Evolutionary conservation across 1,284 basidiomycete genomes (phyloP), one percentile per base, ranked within the genome.

Genomic region (Ustilago trichophora): DNA sequence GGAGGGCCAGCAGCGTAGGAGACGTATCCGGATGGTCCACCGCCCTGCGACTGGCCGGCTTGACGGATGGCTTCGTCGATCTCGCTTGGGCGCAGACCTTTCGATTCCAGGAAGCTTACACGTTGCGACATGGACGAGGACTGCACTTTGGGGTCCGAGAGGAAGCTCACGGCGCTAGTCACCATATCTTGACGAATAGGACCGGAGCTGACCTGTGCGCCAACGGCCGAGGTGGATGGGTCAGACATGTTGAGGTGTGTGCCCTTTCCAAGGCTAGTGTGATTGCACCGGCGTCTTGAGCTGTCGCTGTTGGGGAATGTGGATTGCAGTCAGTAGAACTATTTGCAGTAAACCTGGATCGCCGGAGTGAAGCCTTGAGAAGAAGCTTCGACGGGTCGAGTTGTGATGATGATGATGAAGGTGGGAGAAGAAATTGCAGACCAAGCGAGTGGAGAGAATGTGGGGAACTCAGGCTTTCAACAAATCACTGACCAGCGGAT

Each of bases 51-150:
- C 11, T 64, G 54, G 4, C 64, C 62, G 11, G 69, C 58, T 35
- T 76, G 89, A 58, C 86, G 85, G 72, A 98, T 83, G 6, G 93
- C 95, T 51, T 88, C 85, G 82, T 97, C 92, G 65, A 98, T 94
- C 83, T 98, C 95, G 12, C 85, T 80, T 15, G 86, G 85, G 0
- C 88, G 90, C 22, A 98, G 84, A 2, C 95, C 95, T 82, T 98
- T 98, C 6, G 92, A 90, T 78, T 97, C 91, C 21, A 98, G 87
- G 84, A 98, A 98, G 76, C 92, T 89, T 45, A 98, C 87, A 43
- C 91, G 87, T 80, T 95, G 91, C 5, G 90, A 86, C 27, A 97
- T 83, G 2, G 92, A 85, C 2, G 92, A 91, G 24, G 88, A 85
- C 79, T 83, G 78, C 22, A 85, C 83, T 88, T 90, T 80, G n/a